Percentiles rank a stretch among this genome's conserved stretches.
Conservation (phyloP, 2,329 filamentous ascomycete genomes). For the Trichothecium sympodiale region DNA sequence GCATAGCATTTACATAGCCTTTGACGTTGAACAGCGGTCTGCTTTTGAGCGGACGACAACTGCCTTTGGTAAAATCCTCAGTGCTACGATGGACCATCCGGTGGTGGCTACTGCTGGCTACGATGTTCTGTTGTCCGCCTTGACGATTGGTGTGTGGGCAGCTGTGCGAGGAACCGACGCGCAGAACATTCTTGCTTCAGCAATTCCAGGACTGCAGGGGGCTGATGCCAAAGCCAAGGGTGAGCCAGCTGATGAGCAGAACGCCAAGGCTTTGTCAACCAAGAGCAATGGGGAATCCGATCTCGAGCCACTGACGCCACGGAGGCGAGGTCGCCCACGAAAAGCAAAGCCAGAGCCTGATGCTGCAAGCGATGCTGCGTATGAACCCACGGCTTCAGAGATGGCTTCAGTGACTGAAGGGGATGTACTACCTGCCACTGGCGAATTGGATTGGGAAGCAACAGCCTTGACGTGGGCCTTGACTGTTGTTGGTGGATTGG, state of each 20-base stretch:
- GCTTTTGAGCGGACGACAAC: constrained; percentile 33
- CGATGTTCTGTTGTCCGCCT: constrained; percentile 45
- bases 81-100: constrained; percentile 43
- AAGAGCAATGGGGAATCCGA: constrained; percentile 4
- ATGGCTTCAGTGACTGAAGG: constrained; percentile 22
- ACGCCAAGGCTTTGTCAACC: background rate
- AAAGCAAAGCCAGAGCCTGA: constrained; percentile 14
- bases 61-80: constrained; percentile 33
- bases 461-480: constrained; percentile 35
- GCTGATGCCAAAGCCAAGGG: background rate
- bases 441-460: constrained; percentile 33
- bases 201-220: constrained; percentile 18
- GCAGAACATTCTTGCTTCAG: constrained; percentile 32
- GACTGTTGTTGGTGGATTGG: constrained; percentile 30
- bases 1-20: constrained; percentile 33
- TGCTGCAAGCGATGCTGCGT: constrained; percentile 18
- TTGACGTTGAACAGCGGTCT: constrained; percentile 31
- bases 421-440: constrained; percentile 23
- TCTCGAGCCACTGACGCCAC: constrained; percentile 16
- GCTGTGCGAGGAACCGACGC: constrained; percentile 40
- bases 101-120: constrained; percentile 43
- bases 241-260: background rate
- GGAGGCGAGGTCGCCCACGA: constrained; percentile 12
- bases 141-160: constrained; percentile 47
- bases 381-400: constrained; percentile 24